phyloP scores from a whole-genome alignment of 2,329 filamentous ascomycete species.

The Cephalotrichum gorgonifer region DNA sequence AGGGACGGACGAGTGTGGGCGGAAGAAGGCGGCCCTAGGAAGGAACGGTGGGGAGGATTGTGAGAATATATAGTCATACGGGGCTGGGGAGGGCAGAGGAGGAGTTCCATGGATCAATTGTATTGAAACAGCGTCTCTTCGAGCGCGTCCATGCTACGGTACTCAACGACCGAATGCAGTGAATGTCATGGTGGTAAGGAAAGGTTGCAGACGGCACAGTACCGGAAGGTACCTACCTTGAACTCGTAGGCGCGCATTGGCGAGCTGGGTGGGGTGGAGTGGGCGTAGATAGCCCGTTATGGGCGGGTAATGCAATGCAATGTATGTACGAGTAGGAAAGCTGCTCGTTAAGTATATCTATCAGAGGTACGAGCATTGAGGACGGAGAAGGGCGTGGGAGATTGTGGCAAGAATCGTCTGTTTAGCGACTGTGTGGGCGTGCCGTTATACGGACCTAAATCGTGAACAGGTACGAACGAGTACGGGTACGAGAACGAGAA shows the following conservation, averaged over 20 bases:
- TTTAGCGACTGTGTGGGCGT: neutral
- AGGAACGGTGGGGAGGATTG: constrained; percentile 26
- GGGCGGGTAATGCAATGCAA: constrained; percentile 1
- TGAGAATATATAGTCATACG: constrained; percentile 35
- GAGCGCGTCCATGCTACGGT: constrained; percentile 1
- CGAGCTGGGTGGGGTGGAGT: neutral
- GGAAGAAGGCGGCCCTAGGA: constrained; percentile 6
- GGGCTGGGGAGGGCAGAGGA: neutral
- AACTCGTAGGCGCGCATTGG: constrained; percentile 1
- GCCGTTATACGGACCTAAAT: neutral
- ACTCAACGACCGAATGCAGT: neutral
- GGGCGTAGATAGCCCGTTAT: neutral
- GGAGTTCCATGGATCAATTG: constrained; percentile 1
- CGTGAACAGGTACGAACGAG: neutral
- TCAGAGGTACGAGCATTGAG: neutral
- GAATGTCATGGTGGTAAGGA: neutral
- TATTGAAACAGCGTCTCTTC: constrained; percentile 1
- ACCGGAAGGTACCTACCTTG: constrained; percentile 3
- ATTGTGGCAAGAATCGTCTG: neutral
- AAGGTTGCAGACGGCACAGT: constrained; percentile 2
- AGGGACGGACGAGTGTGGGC: neutral
- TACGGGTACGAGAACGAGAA: no score
- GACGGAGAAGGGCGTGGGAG: neutral
- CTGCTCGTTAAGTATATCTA: neutral
- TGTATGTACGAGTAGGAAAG: constrained; percentile 1